phyloP scores from a whole-genome alignment of 768 basidiomycete genomes.

The Termitomyces sp. region DNA sequence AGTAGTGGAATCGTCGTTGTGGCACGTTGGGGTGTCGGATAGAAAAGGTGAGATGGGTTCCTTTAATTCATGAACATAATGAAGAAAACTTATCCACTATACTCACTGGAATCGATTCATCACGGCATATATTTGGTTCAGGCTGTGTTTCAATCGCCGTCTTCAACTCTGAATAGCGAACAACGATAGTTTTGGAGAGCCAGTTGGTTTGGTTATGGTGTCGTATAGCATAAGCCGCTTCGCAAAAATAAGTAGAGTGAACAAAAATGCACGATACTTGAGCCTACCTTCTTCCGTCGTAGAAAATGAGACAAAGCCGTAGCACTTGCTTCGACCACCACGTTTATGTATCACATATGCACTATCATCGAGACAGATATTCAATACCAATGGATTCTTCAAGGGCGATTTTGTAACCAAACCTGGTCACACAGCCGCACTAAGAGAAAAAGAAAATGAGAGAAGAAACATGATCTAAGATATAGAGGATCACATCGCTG shows the following conservation, averaged over 20 bases:
- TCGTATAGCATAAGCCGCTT: slow-evolving; percentile 3
- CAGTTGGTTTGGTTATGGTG: background rate
- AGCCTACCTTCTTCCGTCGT: background rate
- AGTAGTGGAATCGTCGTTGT: background rate
- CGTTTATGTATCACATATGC: background rate
- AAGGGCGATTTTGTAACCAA: background rate
- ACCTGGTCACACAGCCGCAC: slow-evolving; percentile 7
- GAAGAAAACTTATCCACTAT: background rate
- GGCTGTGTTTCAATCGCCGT: background rate
- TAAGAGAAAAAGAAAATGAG: background rate
- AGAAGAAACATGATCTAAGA: background rate
- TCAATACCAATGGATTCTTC: background rate
- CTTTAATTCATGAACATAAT: background rate
- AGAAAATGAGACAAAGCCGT: slow-evolving; percentile 6
- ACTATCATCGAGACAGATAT: background rate
- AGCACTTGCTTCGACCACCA: background rate
- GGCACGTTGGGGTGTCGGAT: background rate
- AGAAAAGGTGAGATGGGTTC: background rate
- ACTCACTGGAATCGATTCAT: background rate
- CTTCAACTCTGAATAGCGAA: slow-evolving; percentile 3
- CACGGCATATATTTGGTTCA: background rate
- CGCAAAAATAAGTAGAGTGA: background rate
- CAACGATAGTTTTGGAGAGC: background rate
- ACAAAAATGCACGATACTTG: background rate
- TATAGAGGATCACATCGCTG: background rate